phyloP scores from a whole-genome alignment of 352 stramenopile genomes.

The Globisporangium radiosum region DNA sequence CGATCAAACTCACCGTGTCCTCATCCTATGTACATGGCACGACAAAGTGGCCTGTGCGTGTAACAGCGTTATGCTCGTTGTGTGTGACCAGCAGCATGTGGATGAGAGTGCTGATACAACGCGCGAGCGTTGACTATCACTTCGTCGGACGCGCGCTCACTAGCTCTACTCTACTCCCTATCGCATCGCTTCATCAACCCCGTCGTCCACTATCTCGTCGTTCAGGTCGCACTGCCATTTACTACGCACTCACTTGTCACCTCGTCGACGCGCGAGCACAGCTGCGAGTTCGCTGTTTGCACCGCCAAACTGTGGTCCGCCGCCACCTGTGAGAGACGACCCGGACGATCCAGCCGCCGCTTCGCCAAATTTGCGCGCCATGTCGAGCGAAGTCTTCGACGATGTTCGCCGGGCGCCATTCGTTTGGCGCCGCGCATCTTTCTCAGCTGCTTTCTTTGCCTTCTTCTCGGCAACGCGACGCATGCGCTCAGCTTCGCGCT shows the following conservation, averaged over 20 bases:
- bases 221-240: not conserved
- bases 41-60: no score
- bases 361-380: conserved; percentile 78
- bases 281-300: conserved; percentile 79
- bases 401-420: conserved; percentile 23
- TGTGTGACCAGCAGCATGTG: no score
- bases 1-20: no score
- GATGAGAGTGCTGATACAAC: no score
- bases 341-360: conserved; percentile 11
- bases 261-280: conserved; percentile 66
- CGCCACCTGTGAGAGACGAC: conserved; percentile 23
- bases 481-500: conserved; percentile 69
- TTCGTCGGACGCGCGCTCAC: no score
- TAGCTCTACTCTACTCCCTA: no score
- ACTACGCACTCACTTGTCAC: conserved; percentile 22
- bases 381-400: conserved; percentile 44
- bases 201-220: no score
- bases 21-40: no score
- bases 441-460: conserved; percentile 79
- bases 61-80: no score
- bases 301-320: conserved; percentile 29
- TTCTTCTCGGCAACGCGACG: conserved; percentile 81
- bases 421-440: conserved; percentile 49
- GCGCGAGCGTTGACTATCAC: no score
- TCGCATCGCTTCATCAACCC: no score